Base-by-base conservation (phyloP, 2,329 filamentous ascomycete species). In the Epichloe festucae region DNA sequence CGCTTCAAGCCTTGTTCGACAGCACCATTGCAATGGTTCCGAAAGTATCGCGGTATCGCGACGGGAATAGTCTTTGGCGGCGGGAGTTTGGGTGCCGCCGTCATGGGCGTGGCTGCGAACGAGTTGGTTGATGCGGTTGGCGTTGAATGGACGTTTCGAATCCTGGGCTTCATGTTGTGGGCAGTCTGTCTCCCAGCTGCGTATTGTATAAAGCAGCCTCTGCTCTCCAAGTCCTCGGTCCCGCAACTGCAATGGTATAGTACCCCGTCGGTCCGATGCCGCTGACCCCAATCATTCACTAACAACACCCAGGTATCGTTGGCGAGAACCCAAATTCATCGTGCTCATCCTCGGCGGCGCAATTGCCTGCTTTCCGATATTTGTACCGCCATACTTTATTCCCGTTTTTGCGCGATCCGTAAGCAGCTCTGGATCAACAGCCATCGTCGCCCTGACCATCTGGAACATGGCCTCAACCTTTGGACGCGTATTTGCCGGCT, bases 361-460 rank as follows among this genome's bases (percentile, higher is more conserved):
- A 8, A 43, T 62, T 4, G 52, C 56, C 11, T 62, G 59, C 35
- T 62, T 63, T 46, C 59, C 60, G 2, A 52, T 63, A 6, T 62
- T 62, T 42, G 56, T 63, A 5, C 60, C 60, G 5, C 58, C 61
- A 1, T 63, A 63, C 55, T 63, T 63, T 23, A 62, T 63, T 4
- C 60, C 60, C 17, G 52, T 63, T 12, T 63, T 62, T 41, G 57
- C 60, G 10, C 27, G 57, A 4, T 58, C 61, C 3, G 56, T 62
- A 39, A 57, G 57, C 34, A 52, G 54, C 15, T 57, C 60, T 0
- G 53, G 51, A 8, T 56, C 57, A 5, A 57, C 56, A 0, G 55
- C 55, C 1, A 54, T 62, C 19, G 51, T 59, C 10, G 57, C 56
- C 3, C 48, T 63, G 17, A 59, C 60, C 0, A 55, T 58, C 0